Conservation (phyloP, 2,329 filamentous ascomycete species). For the Cercospora zeina region DNA sequence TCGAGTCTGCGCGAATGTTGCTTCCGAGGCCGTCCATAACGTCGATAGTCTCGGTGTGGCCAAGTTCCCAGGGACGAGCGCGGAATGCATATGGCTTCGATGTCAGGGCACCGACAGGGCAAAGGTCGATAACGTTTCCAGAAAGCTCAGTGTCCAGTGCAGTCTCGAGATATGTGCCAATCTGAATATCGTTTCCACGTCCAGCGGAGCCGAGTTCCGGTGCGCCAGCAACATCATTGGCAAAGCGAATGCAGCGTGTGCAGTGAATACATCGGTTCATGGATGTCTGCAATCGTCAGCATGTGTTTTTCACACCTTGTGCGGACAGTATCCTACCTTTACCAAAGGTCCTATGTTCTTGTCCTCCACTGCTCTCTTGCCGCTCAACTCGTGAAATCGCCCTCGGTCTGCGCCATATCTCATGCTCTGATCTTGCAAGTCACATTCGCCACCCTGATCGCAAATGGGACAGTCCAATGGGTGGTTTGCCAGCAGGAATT, state of each 20-base stretch:
- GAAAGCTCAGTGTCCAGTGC: slow-evolving; percentile 93
- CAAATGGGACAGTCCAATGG: slow-evolving; percentile 96
- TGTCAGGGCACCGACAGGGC: slow-evolving; percentile 92
- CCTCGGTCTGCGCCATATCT: slow-evolving; percentile 94
- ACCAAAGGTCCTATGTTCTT: slow-evolving; percentile 98
- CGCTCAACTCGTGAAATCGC: slow-evolving; percentile 90
- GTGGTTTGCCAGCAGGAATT: slow-evolving; percentile 95
- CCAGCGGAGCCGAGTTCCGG: slow-evolving; percentile 92
- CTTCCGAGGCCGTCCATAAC: slow-evolving; percentile 90
- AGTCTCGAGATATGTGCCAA: slow-evolving; percentile 94
- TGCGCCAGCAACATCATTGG: slow-evolving; percentile 94
- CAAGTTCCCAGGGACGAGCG: slow-evolving; percentile 93
- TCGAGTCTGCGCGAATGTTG: slow-evolving; percentile 89
- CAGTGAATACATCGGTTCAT: slow-evolving; percentile 99
- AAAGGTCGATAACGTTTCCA: slow-evolving; percentile 96
- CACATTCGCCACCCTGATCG: slow-evolving; percentile 98
- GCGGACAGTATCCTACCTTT: slow-evolving; percentile 56
- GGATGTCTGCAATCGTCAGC: slow-evolving; percentile 64
- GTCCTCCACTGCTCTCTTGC: slow-evolving; percentile 97
- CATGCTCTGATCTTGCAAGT: slow-evolving; percentile 99
- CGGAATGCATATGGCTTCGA: slow-evolving; percentile 98
- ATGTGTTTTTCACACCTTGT: background rate
- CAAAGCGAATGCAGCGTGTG: slow-evolving; percentile 95
- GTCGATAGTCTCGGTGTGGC: slow-evolving; percentile 93
- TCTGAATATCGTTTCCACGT: slow-evolving; percentile 95